Percentiles rank a stretch among this genome's conserved stretches.
phyloP scores from a whole-genome alignment of 306 rosid species.

The Gynostemma pentaphyllum region DNA sequence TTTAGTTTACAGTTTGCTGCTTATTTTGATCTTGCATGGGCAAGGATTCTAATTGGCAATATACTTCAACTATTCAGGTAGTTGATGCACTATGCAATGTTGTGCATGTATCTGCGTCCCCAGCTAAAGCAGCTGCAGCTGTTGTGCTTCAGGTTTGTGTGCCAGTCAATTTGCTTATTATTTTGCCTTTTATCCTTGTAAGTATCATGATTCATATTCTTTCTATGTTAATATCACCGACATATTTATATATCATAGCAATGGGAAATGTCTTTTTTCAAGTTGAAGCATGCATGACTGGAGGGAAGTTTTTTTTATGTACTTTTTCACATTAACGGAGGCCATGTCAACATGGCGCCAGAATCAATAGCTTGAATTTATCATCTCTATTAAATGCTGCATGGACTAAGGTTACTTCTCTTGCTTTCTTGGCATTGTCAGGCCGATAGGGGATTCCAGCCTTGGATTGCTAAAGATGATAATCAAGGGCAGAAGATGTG shows the following conservation, averaged over 20 bases:
- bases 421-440: conserved; percentile 33
- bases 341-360: not conserved
- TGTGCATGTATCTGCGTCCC: conserved; percentile 85
- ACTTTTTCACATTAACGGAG: not conserved
- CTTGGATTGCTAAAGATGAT: conserved; percentile 98
- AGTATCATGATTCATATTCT: not conserved
- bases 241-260: not conserved
- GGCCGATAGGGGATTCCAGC: conserved; percentile 93
- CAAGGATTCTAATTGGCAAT: not conserved
- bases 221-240: not conserved
- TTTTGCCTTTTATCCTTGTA: not conserved
- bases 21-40: not conserved
- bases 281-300: not conserved
- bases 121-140: conserved; percentile 89
- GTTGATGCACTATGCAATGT: conserved; percentile 97
- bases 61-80: conserved; percentile 31
- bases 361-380: not conserved
- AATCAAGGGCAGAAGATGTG: conserved; percentile 88
- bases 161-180: conserved; percentile 3
- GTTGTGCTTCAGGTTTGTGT: conserved; percentile 81
- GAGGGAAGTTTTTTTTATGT: not conserved
- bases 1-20: not conserved
- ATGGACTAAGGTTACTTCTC: conserved; percentile 2
- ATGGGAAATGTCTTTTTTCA: not conserved
- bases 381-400: not conserved